Evolutionary conservation across 2,329 filamentous ascomycete species (phyloP).

Genomic region (Fusarium irregulare): DNA sequence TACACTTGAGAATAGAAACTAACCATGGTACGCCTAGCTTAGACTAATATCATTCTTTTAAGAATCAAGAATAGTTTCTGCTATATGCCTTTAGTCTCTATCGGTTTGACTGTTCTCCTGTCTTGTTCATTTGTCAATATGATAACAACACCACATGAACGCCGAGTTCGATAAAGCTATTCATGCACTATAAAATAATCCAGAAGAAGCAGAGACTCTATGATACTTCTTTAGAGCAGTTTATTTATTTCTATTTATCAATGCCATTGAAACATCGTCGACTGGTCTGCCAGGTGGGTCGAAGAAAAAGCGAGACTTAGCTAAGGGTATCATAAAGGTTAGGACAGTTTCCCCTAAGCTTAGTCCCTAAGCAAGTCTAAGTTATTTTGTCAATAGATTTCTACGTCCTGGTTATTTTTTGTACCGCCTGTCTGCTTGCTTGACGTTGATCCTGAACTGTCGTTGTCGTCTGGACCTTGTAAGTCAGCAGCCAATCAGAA

Average conservation of each 20-base stretch:
- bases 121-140: neutral
- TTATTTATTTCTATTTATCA: neutral
- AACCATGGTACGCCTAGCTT: neutral
- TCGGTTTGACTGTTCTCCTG: neutral
- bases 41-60: accelerated
- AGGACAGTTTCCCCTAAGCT: too few species aligned
- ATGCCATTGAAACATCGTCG: neutral
- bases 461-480: slow-evolving; percentile 4
- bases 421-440: neutral
- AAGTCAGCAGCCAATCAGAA: slow-evolving; percentile 22
- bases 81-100: neutral
- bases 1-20: neutral
- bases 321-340: too few species aligned
- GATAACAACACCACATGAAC: neutral
- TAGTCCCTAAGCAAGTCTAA: too few species aligned
- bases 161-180: neutral
- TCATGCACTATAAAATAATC: neutral
- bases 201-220: neutral
- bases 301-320: too few species aligned
- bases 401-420: too few species aligned
- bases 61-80: neutral
- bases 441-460: neutral
- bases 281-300: neutral
- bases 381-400: too few species aligned
- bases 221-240: too few species aligned